Base-by-base conservation (phyloP, 306 rosid species). In the Castanea crenata region DNA sequence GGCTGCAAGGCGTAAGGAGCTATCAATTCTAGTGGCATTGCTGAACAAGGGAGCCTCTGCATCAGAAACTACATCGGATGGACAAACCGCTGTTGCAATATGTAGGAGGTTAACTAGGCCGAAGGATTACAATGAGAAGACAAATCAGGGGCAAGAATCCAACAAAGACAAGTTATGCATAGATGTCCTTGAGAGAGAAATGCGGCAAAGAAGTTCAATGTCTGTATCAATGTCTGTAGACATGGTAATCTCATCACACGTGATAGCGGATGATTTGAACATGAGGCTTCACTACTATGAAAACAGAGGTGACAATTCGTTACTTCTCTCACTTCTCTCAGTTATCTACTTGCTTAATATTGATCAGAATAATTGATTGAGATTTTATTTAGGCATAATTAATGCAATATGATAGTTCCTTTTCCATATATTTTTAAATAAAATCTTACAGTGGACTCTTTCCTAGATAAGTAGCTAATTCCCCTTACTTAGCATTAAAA, bases 1-100 rank as follows among this genome's bases (percentile, higher is more conserved):
- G 80, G 99, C 97, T 8, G 98, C 99, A 44, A 88, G 97, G 81
- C 90, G 99, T 21, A 92, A 90, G 83, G 93, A 89, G 80, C 98
- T 91, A 35, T 83, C 93, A 14, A 80, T 95, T 65, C 82, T 95
- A 64, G 88, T 90, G 19, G 91, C 93, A 21, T 85, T 92, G 21
- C 75, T 95, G 81, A 90, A 69, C 5, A 85, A 83, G 70, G 98
- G 98, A 72, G 93, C 98, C n/a, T 73, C 86, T 83, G 92, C 91
- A 58, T 78, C 85, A 72, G 91, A 84, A 74, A 79, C 78, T 76
- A 95, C 98, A 55, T 16, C 1, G 2, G 94, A 95, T 88, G 99
- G 94, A 73, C 97, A 88, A 87, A 90, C 92, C 34, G 90, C 99
- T 55, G 94, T 88, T 87, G 79, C 93, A 19, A 95, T 95, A 71